Base-by-base conservation (phyloP, 176 grass and related monocot species). In the Olyra latifolia region DNA sequence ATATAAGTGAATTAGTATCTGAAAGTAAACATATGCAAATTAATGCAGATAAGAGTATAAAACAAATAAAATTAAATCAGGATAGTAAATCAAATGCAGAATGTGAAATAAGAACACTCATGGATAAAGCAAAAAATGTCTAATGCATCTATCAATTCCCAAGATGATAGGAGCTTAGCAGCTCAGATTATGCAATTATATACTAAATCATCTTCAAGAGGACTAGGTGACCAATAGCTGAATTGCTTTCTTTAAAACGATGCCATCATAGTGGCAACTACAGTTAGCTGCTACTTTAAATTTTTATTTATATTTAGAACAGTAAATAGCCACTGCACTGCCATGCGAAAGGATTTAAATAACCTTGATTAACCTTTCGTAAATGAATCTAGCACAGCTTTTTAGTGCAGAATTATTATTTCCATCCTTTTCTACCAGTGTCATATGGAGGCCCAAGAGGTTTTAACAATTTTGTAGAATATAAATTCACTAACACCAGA, bases 371-470 rank as follows among this genome's bases (percentile, higher is more conserved):
- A 63, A 62, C 30, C 1, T 50, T 61, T 49, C 24, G 78, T 61
- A 30, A 43, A 83, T 75, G 27, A 47, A 71, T 56, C 24, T 55
- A 63, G 62, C 23, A 22, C 4, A 47, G 10, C 10, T 32, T 54
- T 76, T 54, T n/a, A 57, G 15, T 83, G 19, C 27, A 66, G 65
- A 55, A 71, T 77, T 53, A 70, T 46, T 45, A 55, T 38, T 82
- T 62, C 28, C 27, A 3, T 45, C 49, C 20, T 40, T 56, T 77
- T 17, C 23, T 27, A 38, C 27, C 27, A 46, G 23, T 13, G 25
- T 67, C 4, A 30, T 14, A 45, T 7, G 5, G 28, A 66, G 38
- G 81, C 7, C 28, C 15, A 62, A 19, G 14, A 41, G 44, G 58
- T n/a, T n/a, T 29, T 53, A 49, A 64, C 19, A 27, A 48, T 62